A percentile compares a stretch with the other conserved stretches of the same genome.
Conservation (phyloP, 805 yeast species). For the Schwanniomyces sp. region DNA sequence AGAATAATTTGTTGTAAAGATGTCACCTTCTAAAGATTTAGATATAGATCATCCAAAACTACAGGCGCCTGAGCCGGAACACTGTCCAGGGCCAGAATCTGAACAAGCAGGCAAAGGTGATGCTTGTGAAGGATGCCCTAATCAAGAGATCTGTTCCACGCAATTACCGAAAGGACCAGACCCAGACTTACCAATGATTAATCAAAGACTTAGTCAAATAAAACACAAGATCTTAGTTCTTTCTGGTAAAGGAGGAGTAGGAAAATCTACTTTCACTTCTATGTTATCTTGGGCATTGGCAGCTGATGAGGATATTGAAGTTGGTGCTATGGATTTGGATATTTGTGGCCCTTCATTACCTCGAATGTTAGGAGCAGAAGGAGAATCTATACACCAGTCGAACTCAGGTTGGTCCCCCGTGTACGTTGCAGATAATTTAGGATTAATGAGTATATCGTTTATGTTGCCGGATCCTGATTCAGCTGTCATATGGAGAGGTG, state of each 20-base stretch:
- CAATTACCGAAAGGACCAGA: slow-evolving; percentile 89
- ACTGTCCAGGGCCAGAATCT: slow-evolving; percentile 98
- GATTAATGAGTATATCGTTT: slow-evolving; percentile 92
- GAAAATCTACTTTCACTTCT: slow-evolving; percentile 93
- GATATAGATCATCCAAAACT: slow-evolving; percentile 14
- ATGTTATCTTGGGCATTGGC: slow-evolving; percentile 98
- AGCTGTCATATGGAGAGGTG: slow-evolving; percentile 96
- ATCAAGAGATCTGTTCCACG: slow-evolving; percentile 84
- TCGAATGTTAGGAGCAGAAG: slow-evolving; percentile 87
- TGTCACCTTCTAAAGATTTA: slow-evolving; percentile 24
- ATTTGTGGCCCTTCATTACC: slow-evolving; percentile 98
- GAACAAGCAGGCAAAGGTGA: slow-evolving; percentile 92
- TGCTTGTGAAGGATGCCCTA: slow-evolving; percentile 94
- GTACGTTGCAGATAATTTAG: slow-evolving; percentile 90
- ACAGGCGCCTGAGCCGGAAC: slow-evolving; percentile 85
- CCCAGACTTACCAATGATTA: slow-evolving; percentile 81
- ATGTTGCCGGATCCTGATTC: slow-evolving; percentile 92
- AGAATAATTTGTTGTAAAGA: slow-evolving; percentile 1
- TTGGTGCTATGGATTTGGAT: slow-evolving; percentile 96
- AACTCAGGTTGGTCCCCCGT: slow-evolving; percentile 97
- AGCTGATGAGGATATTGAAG: slow-evolving; percentile 71
- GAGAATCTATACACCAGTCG: slow-evolving; percentile 84
- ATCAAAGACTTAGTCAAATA: slow-evolving; percentile 59
- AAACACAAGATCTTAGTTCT: slow-evolving; percentile 79
- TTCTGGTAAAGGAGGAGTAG: slow-evolving; percentile 94